Evolutionary conservation across 2,329 filamentous ascomycete genomes (phyloP).

Genomic region (Pseudogymnoascus sp.): DNA sequence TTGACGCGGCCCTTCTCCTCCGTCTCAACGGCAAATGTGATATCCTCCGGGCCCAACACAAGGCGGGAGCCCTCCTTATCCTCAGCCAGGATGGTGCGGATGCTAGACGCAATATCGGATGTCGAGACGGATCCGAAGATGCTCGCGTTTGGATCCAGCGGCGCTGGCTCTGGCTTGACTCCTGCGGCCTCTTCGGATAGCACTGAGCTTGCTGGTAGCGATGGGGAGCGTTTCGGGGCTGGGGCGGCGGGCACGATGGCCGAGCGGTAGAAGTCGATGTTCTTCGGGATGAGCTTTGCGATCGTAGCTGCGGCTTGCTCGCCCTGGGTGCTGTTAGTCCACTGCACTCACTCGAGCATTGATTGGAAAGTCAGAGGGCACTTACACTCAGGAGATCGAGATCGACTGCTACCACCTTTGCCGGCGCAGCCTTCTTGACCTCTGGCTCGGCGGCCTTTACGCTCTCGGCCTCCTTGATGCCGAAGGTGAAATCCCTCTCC

Average conservation of each 20-base stretch:
- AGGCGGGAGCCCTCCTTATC: slow-evolving; percentile 43
- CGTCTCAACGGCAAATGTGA: slow-evolving; percentile 37
- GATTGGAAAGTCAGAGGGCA: not conserved
- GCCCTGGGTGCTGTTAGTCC: slow-evolving; percentile 16
- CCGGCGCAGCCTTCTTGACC: not conserved
- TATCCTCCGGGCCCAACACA: slow-evolving; percentile 39
- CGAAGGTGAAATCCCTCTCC: slow-evolving; percentile 38
- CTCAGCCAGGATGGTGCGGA: slow-evolving; percentile 39
- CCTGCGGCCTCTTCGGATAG: slow-evolving; percentile 28
- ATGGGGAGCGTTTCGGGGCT: slow-evolving; percentile 28
- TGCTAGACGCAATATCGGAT: slow-evolving; percentile 39
- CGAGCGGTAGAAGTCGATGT: slow-evolving; percentile 23
- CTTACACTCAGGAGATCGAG: slow-evolving; percentile 22
- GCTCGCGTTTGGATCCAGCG: slow-evolving; percentile 21
- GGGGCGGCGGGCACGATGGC: slow-evolving; percentile 27
- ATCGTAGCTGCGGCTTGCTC: slow-evolving; percentile 19
- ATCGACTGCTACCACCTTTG: slow-evolving; percentile 13
- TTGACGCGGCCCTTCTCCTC: slow-evolving; percentile 38
- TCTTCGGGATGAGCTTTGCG: slow-evolving; percentile 20
- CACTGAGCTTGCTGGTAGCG: slow-evolving; percentile 17
- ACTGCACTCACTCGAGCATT: not conserved
- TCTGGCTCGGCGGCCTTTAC: not conserved
- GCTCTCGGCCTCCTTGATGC: not conserved
- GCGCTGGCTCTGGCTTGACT: slow-evolving; percentile 27
- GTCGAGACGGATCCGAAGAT: slow-evolving; percentile 46